Base-by-base conservation (phyloP, 148 eudicot species). In the Silene conica region DNA sequence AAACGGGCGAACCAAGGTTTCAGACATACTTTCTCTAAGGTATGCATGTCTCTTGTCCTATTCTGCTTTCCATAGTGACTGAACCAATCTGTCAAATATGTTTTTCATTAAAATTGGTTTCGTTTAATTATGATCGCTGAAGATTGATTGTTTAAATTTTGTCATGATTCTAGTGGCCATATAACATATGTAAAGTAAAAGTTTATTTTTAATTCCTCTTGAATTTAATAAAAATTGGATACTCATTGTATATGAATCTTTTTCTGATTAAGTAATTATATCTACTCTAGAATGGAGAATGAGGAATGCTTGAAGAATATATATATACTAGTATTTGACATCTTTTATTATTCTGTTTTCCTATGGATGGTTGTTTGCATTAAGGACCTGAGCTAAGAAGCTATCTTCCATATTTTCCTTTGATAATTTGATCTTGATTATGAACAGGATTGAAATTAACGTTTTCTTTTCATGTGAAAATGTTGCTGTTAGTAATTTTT, bases 141-240 rank as follows among this genome's bases (percentile, higher is more conserved):
- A 6, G 7, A 19, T 59, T 59, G 25, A 8, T 59, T 21, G 26
- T 21, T 59, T 22, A 12, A 61, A 61, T 1, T 61, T 14, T 22
- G 26, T 26, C 65, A 25, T 61, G 55, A 50, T 50, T 50, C 18
- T 14, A 15, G 55, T 50, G 18, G 3, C 18, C 18, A 18, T 50
- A 0, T 50, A 50, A 50, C 3, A 0, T 50, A 50, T 13, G 55
- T 15, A 50, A 12, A 13, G 18, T 50, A 50, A 50, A 50, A n/a
- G n/a, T n/a, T n/a, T n/a, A n/a, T n/a, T 50, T 50, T 50, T 11
- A 15, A 50, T 50, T 13, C 3, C 18, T 50, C 55, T 50, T 50
- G 55, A 50, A 14, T 50, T 50, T 50, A 50, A 50, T 14, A 50
- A 50, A 50, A 13, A 12, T 14, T 50, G 55, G 89, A 82, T 74